These are phyloP conservation scores for Arctium minus DNA, from an alignment of 129 eudicot genomes.

Conservation along the genomic window DNA sequence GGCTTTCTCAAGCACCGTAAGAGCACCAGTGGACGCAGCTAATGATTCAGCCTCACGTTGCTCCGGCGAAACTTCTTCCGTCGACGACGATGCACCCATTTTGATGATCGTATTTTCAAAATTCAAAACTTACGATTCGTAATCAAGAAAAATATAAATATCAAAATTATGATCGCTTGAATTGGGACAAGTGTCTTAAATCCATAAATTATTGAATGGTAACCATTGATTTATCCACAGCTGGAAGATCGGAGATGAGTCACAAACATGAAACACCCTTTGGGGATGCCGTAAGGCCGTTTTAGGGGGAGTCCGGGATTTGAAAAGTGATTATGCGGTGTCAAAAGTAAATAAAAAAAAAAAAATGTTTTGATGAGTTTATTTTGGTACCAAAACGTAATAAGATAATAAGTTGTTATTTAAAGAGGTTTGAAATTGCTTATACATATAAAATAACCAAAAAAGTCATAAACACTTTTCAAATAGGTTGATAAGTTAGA, in stretches of 20 bases:
- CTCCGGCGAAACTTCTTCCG: conserved; percentile 50
- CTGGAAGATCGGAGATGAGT: conserved; percentile 15
- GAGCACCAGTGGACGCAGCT: conserved; percentile 84
- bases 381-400: no score
- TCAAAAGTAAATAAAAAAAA: no score
- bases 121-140: not conserved
- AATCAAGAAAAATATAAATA: not conserved
- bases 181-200: conserved; percentile 15
- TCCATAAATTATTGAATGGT: not conserved
- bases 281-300: conserved; percentile 18
- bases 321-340: no score
- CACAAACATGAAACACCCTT: conserved; percentile 20
- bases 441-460: no score
- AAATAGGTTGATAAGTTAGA: no score
- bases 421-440: no score
- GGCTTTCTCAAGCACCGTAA: conserved; percentile 51
- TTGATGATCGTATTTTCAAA: conserved; percentile 5
- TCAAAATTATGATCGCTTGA: not conserved
- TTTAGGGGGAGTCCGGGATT: not conserved
- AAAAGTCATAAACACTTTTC: no score
- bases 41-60: conserved; percentile 73
- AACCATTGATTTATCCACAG: not conserved
- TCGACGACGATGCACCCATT: conserved; percentile 78
- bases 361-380: no score
- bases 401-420: no score